Base-by-base conservation (phyloP, 2,329 filamentous ascomycete species). In the Onygenales sp. region DNA sequence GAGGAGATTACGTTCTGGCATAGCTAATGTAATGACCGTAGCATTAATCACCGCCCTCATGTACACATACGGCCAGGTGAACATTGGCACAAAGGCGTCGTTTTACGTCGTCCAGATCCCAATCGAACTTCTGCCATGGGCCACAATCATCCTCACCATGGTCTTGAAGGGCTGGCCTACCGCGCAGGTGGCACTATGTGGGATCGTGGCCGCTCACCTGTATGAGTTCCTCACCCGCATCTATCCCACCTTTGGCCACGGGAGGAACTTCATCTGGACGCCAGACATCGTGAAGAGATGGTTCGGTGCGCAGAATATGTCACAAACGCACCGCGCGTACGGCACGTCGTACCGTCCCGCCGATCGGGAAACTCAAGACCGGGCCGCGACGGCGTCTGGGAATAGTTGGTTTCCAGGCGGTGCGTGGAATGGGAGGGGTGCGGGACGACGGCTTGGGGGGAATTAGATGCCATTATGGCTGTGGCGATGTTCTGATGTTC, bases 221-320 rank as follows among this genome's bases (percentile, higher is more conserved):
- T 95, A 89, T 70, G 88, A 97, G 67, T 98, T 97, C 65, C 70
- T 96, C 49, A 89, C 87, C 2, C 81, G 88, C 48, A 78, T 96
- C 43, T 97, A 90, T 77, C 93, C 93, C 4, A 83, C 87, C 53
- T 93, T 93, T 65, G 92, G 90, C 35, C 87, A 88, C 53, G 93
- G 93, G 0, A 77, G 75, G 50, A 95, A 91, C 64, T 78, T 85
- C 48, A 76, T 96, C 38, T 75, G 78, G 11, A 93, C 90, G 0
- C 93, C 93, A 2, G 67, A 69, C 5, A 83, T 90, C 60, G 71
- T 97, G 54, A 83, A 81, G 55, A 78, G 78, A 52, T 79, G 87
- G 60, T 86, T 92, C 55, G 73, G 41, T 31, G 21, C 51, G 1
- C 39, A 52, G 7, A 21, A 3, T 14, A 6, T 11, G 3, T 38